Evolutionary conservation across 148 eudicot species (phyloP).

Genomic region (Rheum nobile): DNA sequence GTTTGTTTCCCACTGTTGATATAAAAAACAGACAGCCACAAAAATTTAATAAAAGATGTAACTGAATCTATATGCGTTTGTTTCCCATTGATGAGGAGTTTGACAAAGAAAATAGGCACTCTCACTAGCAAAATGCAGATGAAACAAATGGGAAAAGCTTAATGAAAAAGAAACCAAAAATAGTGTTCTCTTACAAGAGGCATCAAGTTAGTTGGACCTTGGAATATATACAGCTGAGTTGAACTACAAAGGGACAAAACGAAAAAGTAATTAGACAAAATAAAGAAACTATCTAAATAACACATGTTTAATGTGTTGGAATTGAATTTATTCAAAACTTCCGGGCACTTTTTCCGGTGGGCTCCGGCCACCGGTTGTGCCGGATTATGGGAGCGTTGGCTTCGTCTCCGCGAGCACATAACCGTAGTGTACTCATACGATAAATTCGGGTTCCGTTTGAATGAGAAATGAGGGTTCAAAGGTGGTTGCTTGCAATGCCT

Average conservation of each 20-base stretch:
- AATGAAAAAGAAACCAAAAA: neutral
- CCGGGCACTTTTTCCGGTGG: too few species aligned
- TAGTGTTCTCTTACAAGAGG: slow-evolving; percentile 50
- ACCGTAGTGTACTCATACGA: too few species aligned
- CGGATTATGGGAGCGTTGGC: too few species aligned
- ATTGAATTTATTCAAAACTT: too few species aligned
- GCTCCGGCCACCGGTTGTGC: too few species aligned
- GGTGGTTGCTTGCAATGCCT: too few species aligned
- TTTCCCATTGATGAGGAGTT: neutral
- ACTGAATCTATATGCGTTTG: neutral
- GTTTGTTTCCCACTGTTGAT: too few species aligned
- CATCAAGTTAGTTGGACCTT: slow-evolving; percentile 96
- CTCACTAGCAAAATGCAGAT: neutral
- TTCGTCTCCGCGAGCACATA: too few species aligned
- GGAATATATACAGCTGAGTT: slow-evolving; percentile 78
- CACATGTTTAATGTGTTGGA: neutral
- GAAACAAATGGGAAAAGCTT: neutral
- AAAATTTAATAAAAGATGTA: neutral
- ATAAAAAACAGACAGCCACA: neutral
- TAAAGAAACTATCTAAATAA: neutral
- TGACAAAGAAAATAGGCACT: neutral
- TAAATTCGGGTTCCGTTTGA: too few species aligned
- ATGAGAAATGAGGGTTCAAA: too few species aligned
- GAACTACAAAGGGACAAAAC: slow-evolving; percentile 37
- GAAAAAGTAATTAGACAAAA: neutral